Evolutionary conservation across 1,284 basidiomycete genomes (phyloP), one percentile per base, ranked within the genome.

Genomic region (Wolfiporia cocos): DNA sequence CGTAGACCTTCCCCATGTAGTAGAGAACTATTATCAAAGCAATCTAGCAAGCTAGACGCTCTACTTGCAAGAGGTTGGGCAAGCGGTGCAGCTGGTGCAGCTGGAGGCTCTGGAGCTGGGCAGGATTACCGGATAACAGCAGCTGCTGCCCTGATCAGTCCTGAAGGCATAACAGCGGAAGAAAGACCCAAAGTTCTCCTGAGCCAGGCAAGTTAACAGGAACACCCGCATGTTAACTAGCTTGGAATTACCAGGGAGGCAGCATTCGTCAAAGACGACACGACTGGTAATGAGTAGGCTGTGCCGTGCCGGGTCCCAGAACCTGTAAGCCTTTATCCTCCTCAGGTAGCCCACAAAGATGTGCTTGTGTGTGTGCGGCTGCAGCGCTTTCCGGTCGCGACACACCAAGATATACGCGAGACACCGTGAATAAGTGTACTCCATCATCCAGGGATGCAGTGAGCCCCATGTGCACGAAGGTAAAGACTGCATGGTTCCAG

Each of bases 331-430:
- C 42, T 59, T 54, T 33, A 50, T 51, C 15, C 52, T 56, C 4
- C 44, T 39, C 1, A 57, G 55, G 46, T 66, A 69, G 5, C 66
- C 66, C 44, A 68, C 49, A 37, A 66, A 64, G 23, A 65, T 48
- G 28, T 59, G 65, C 49, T 64, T 63, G 29, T 57, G 34, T 9
- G 57, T 59, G 44, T 66, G 60, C 1, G 56, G 49, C 6, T 47
- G 48, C 14, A 66, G 49, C 17, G 50, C 50, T 19, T 41, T 43
- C 4, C 52, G 45, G 41, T 62, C 57, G n/a, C 59, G 62, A 35
- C 57, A 53, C n/a, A 61, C 48, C 31, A 62, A 57, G 20, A 62
- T 59, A 54, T 60, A 67, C 7, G 62, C 59, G 28, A 50, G 51
- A 35, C 61, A 69, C 4, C 50, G 46, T 20, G 35, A 51, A 11